phyloP scores from a whole-genome alignment of 2,329 filamentous ascomycete genomes.

The Taxawa tesnikishii region DNA sequence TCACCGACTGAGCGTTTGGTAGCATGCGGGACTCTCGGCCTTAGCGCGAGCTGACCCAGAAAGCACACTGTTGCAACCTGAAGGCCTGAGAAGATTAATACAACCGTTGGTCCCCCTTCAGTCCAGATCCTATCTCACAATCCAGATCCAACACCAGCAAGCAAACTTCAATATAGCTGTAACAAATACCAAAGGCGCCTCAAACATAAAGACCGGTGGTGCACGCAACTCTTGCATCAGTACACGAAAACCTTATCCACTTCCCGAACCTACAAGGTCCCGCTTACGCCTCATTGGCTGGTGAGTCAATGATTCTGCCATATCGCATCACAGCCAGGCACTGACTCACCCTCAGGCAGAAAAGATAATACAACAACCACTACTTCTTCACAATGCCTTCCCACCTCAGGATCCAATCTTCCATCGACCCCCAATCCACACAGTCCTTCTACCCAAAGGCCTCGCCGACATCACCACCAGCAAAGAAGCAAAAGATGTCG shows the following conservation, averaged over 20 bases:
- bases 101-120: neutral
- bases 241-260: too few species aligned
- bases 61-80: neutral
- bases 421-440: neutral
- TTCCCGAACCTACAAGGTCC: too few species aligned
- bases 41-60: neutral
- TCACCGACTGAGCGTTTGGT: too few species aligned
- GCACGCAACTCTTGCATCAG: too few species aligned
- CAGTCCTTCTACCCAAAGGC: neutral
- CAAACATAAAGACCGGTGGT: too few species aligned
- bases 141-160: neutral
- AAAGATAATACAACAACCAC: neutral
- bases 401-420: neutral
- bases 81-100: neutral
- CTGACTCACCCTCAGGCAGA: neutral
- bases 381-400: neutral
- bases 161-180: neutral
- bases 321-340: too few species aligned
- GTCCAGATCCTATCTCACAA: neutral
- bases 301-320: neutral
- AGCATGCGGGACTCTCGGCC: too few species aligned
- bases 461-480: slow-evolving; percentile 25
- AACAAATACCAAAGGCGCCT: neutral
- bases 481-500: slow-evolving; percentile 76
- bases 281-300: neutral